Percentiles rank a stretch among this genome's conserved stretches.
phyloP scores from a whole-genome alignment of 441 rosid genomes.

The Syzygium syzygioides region DNA sequence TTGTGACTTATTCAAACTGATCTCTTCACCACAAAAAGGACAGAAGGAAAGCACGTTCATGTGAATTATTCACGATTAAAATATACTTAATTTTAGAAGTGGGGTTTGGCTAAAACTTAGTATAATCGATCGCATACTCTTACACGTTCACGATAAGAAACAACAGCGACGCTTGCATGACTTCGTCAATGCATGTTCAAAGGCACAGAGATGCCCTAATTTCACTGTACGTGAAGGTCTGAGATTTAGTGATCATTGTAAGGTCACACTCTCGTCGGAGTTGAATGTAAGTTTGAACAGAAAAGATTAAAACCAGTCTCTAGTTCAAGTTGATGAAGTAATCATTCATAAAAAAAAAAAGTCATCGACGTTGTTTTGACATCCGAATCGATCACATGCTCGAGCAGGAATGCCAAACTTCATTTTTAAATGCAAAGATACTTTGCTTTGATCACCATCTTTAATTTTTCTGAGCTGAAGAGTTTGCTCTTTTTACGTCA shows the following conservation, averaged over 20 bases:
- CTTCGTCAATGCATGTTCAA: not conserved
- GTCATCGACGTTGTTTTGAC: not conserved
- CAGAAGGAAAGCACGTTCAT: not conserved
- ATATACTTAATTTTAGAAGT: not conserved
- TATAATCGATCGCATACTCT: not conserved
- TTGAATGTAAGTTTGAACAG: too few relatives aligned
- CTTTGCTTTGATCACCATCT: not conserved
- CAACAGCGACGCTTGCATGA: not conserved
- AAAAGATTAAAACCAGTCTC: not conserved
- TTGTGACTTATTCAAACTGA: not conserved
- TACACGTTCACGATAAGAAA: not conserved
- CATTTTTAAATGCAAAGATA: not conserved
- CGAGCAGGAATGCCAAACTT: not conserved
- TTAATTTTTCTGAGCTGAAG: not conserved
- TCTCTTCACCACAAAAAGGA: not conserved
- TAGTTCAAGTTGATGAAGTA: not conserved
- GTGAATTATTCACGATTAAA: not conserved
- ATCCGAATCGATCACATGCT: not conserved
- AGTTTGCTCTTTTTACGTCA: not conserved
- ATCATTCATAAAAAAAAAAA: not conserved
- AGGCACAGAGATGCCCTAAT: not conserved
- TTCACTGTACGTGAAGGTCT: too few relatives aligned
- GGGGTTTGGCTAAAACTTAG: not conserved
- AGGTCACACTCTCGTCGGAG: too few relatives aligned
- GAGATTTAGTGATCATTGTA: too few relatives aligned